These are phyloP conservation scores for Coffea canephora DNA, from an alignment of 257 asterid genomes.

Conservation along the genomic window DNA sequence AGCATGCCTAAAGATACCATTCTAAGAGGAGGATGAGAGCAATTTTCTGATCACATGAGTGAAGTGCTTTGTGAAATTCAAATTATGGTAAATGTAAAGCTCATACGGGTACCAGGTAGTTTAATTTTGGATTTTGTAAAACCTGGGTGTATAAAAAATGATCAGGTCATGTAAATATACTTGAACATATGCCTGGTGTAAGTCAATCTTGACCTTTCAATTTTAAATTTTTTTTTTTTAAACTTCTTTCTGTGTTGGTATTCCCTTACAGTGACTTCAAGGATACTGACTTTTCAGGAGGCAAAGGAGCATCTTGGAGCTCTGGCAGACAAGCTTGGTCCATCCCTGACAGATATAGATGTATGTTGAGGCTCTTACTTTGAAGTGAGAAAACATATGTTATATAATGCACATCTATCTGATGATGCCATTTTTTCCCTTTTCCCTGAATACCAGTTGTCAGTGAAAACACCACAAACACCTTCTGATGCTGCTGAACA, in stretches of 20 bases:
- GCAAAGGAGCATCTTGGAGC: slow-evolving; percentile 99
- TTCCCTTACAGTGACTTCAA: background rate
- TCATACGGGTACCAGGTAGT: background rate
- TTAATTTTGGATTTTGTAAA: background rate
- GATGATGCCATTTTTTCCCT: slow-evolving; percentile 24
- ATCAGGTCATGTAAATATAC: background rate
- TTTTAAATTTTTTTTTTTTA: background rate
- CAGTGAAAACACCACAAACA: slow-evolving; percentile 55
- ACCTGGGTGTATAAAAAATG: background rate
- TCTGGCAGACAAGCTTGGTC: slow-evolving; percentile 92
- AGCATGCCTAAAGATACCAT: background rate
- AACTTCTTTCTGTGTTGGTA: background rate
- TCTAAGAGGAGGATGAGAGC: background rate
- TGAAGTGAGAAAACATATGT: background rate
- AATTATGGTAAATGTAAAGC: background rate
- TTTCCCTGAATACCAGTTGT: slow-evolving; percentile 55
- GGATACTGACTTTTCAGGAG: slow-evolving; percentile 53
- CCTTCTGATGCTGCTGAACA: slow-evolving; percentile 76
- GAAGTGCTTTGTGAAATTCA: background rate
- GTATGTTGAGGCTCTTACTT: slow-evolving; percentile 35
- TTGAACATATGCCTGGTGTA: background rate
- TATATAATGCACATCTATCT: background rate
- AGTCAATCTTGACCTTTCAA: background rate
- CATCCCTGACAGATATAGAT: slow-evolving; percentile 82
- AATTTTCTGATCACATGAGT: background rate